Evolutionary conservation across 352 stramenopile genomes (phyloP).

Genomic region (Phytophthora macrochlamydospora): DNA sequence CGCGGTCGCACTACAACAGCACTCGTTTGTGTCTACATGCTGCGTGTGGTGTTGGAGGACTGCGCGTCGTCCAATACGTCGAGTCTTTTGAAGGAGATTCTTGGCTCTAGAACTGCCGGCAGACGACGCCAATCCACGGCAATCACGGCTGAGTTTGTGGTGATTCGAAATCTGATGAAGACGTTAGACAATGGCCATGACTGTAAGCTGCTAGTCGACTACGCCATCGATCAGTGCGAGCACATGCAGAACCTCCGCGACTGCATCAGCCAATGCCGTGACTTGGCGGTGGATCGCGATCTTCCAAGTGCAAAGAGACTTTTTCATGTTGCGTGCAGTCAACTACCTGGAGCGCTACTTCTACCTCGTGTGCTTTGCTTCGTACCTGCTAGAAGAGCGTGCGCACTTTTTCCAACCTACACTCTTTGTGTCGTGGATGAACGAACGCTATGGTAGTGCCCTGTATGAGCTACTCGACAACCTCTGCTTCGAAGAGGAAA

Average conservation of each 20-base stretch:
- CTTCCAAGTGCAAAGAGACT: slow-evolving; percentile 71
- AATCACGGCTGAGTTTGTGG: slow-evolving; percentile 64
- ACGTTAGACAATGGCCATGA: slow-evolving; percentile 75
- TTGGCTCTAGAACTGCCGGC: slow-evolving; percentile 12
- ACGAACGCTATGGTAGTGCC: slow-evolving; percentile 76
- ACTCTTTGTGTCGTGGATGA: slow-evolving; percentile 88
- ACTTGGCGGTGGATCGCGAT: slow-evolving; percentile 76
- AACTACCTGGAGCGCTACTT: slow-evolving; percentile 92
- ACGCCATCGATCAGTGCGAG: slow-evolving; percentile 78
- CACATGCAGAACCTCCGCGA: slow-evolving; percentile 88
- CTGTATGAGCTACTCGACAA: slow-evolving; percentile 89
- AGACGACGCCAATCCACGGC: slow-evolving; percentile 61
- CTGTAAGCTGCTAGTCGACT: slow-evolving; percentile 72
- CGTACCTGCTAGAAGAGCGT: slow-evolving; percentile 82
- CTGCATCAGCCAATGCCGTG: slow-evolving; percentile 80
- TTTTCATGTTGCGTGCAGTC: slow-evolving; percentile 84
- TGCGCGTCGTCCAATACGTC: slow-evolving; percentile 12
- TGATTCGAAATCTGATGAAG: slow-evolving; percentile 74
- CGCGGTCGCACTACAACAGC: slow-evolving; percentile 87
- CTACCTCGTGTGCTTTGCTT: slow-evolving; percentile 90
- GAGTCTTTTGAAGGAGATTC: slow-evolving; percentile 33
- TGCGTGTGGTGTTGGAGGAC: slow-evolving; percentile 75
- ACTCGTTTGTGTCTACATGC: slow-evolving; percentile 89
- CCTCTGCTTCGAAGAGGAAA: slow-evolving; percentile 84
- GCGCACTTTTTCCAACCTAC: slow-evolving; percentile 49